phyloP scores from a whole-genome alignment of 352 stramenopile species.

The Stephanocyclus meneghinianus region DNA sequence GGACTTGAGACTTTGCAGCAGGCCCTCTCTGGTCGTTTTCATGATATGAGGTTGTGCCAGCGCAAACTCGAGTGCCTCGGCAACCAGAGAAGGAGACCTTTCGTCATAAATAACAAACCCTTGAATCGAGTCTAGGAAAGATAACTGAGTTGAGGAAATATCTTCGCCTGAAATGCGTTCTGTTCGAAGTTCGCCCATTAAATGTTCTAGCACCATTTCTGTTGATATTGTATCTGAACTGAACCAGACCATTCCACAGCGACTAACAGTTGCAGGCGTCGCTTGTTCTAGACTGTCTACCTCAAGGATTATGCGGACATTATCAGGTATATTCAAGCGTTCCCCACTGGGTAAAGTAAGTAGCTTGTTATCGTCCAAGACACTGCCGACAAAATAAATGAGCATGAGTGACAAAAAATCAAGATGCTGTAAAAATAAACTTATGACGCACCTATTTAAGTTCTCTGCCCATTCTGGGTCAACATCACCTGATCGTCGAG shows the following conservation, averaged over 20 bases:
- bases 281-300: constrained; percentile 98
- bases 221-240: constrained; percentile 93
- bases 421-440: constrained; percentile 3
- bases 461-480: constrained; percentile 99
- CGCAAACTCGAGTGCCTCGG: constrained; percentile 90
- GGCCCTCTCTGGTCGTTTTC: constrained; percentile 90
- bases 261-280: constrained; percentile 98
- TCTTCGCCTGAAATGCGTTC: constrained; percentile 60
- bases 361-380: constrained; percentile 99
- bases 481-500: constrained; percentile 84
- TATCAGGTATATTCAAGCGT: constrained; percentile 94
- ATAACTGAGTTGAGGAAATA: constrained; percentile 73
- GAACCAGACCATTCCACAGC: constrained; percentile 99
- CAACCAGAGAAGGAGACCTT: constrained; percentile 84
- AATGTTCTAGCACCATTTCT: constrained; percentile 87
- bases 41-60: constrained; percentile 93
- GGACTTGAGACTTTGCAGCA: constrained; percentile 95
- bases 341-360: constrained; percentile 98
- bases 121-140: constrained; percentile 82
- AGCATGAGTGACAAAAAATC: background rate
- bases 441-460: constrained; percentile 87
- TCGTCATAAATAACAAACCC: constrained; percentile 72
- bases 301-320: constrained; percentile 99
- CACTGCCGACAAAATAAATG: constrained; percentile 72
- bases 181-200: constrained; percentile 62